Evolutionary conservation across 2,329 filamentous ascomycete genomes (phyloP), one percentile per base, ranked within the genome.

Genomic region (Scedosporium boydii): DNA sequence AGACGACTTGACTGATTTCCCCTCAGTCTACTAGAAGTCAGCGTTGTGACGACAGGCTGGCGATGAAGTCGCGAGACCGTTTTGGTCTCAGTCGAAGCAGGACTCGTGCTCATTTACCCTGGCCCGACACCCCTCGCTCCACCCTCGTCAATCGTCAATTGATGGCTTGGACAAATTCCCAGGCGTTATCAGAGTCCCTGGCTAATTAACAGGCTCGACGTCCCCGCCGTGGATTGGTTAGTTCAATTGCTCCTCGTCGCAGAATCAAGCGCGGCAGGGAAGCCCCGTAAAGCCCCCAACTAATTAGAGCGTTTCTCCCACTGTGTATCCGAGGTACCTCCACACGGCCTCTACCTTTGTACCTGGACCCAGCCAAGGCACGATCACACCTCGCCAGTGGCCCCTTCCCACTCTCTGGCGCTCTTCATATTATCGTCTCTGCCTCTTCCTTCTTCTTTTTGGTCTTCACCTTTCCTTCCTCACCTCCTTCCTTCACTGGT

Each of bases 181-280:
- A 34, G 44, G 59, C 51, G 23, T 55, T 27, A 14, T 27, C 51
- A 23, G 6, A 53, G 44, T 38, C 59, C 59, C 59, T 60, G n/a
- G 59, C 23, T 53, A 60, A 60, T 60, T 60, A 46, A 14, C 44
- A 21, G 21, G 42, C 21, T 21, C 44, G 48, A 12, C 26, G 10
- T 53, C 59, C 34, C 44, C n/a, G 34, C n/a, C 42, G 21, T 44
- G 44, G 59, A 60, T 60, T 60, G 59, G 59, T 16, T 34, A n/a
- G 41, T 46, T 38, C 34, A 38, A 38, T 38, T 14, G 34, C 7
- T 44, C 29, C 44, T 53, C 41, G 59, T 60, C 59, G 44, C 59
- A 60, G 59, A 53, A 55, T 34, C 29, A 60, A 53, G 59, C 44
- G 48, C 59, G 56, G 56, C 56, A 58, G 23, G 34, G 34, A 18